Evolutionary conservation across 148 eudicot species (phyloP).

Genomic region (Chenopodium berlandieri): DNA sequence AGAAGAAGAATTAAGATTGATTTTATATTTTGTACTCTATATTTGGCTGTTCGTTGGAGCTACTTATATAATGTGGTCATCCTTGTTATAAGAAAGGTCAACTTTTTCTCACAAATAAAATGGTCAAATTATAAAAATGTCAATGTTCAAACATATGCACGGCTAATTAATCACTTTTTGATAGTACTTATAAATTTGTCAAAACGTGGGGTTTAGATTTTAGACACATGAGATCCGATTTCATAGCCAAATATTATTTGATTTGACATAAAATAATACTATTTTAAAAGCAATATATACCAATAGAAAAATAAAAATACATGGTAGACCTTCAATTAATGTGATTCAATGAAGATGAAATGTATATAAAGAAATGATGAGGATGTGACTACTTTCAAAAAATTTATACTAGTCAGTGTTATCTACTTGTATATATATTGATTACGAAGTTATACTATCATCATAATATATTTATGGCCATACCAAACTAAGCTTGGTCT

Average conservation of each 20-base stretch:
- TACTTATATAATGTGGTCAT: background rate
- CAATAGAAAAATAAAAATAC: too few relatives aligned
- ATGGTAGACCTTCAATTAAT: too few relatives aligned
- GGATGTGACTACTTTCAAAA: too few relatives aligned
- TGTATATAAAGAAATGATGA: too few relatives aligned
- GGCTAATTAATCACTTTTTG: background rate
- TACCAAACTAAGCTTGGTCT: too few relatives aligned
- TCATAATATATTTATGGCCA: too few relatives aligned
- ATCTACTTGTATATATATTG: too few relatives aligned
- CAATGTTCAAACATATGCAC: constrained; percentile 23
- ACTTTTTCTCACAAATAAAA: background rate
- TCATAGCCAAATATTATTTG: background rate
- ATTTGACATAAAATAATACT: background rate
- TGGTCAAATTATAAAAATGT: constrained; percentile 17
- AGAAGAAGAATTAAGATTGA: background rate
- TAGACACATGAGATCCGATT: constrained; percentile 19
- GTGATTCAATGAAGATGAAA: background rate
- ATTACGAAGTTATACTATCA: too few relatives aligned
- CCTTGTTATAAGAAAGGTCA: constrained; percentile 8
- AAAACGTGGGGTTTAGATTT: background rate
- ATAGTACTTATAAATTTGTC: background rate
- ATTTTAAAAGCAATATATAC: too few relatives aligned
- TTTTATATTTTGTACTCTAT: background rate
- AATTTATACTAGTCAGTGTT: too few relatives aligned
- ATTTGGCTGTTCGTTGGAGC: background rate